Percentiles rank a stretch among this genome's conserved stretches.
phyloP scores from a whole-genome alignment of 2,329 filamentous ascomycete genomes.

The Penicillium hordei region DNA sequence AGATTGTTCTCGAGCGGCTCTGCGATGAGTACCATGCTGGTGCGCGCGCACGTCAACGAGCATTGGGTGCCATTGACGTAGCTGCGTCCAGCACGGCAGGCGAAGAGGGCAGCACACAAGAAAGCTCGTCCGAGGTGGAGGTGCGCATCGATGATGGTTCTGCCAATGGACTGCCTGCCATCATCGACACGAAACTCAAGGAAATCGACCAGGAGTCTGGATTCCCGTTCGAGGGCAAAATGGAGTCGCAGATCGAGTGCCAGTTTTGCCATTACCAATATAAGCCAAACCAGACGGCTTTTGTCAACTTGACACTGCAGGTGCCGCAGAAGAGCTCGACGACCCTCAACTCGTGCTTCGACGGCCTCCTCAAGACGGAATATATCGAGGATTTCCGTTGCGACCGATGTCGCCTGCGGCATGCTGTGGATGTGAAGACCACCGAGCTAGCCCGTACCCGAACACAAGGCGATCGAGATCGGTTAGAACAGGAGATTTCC shows the following conservation, averaged over 20 bases:
- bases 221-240: conserved; percentile 87
- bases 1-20: conserved; percentile 86
- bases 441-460: conserved; percentile 58
- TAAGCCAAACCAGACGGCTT: conserved; percentile 76
- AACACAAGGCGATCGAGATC: conserved; percentile 53
- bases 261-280: conserved; percentile 87
- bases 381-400: conserved; percentile 97
- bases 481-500: conserved; percentile 59
- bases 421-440: conserved; percentile 67
- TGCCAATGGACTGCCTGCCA: conserved; percentile 33
- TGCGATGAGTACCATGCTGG: conserved; percentile 94
- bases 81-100: conserved; percentile 17
- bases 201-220: conserved; percentile 50
- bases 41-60: conserved; percentile 62
- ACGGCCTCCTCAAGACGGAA: conserved; percentile 90
- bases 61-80: conserved; percentile 26
- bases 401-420: conserved; percentile 83
- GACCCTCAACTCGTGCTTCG: conserved; percentile 82
- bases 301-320: conserved; percentile 87
- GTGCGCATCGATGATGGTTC: conserved; percentile 41
- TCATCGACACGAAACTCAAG: conserved; percentile 40
- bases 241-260: conserved; percentile 95
- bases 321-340: conserved; percentile 83
- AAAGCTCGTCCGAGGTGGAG: conserved; percentile 32
- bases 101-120: conserved; percentile 14